Base-by-base conservation (phyloP, 768 basidiomycete genomes). In the Tubosaeta brunneosetosa region DNA sequence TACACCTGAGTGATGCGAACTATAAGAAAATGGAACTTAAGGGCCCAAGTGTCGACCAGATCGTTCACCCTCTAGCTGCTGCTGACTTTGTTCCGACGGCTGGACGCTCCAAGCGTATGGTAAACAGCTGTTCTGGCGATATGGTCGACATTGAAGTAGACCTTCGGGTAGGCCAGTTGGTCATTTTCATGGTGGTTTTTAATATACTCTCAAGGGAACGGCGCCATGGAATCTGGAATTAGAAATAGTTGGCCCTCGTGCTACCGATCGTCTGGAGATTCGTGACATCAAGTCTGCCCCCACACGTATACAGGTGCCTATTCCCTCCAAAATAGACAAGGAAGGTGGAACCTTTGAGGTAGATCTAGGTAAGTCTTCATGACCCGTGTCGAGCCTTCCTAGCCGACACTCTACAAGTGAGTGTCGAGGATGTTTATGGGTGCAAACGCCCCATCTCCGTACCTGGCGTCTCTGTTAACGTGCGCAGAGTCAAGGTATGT, bases 141-240 rank as follows among this genome's bases (percentile, higher is more conserved):
- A 71, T 72, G 5, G 84, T 97, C 3, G 78, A 85, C 42, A 77
- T 94, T 29, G 86, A 88, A 53, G 81, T 97, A 19, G 86, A 91
- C 42, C 80, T 97, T 44, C 79, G 80, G 65, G 92, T 93, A 55
- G 57, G 77, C 67, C 56, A 50, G 14, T 47, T 22, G 12, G 22
- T 27, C 29, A 38, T 25, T 47, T 44, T 19, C 13, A 42, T 17
- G 32, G 17, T 1, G 50, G 8, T 38, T 50, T 27, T 3, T 58
- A 17, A 55, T 29, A 56, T 40, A 13, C 11, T 46, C 50, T 10
- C 13, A 47, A 94, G 88, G 97, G 97, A 45, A 88, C 85, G 4
- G 83, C 89, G 4, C 95, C 97, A 2, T 95, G 94, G 88, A 89
- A 82, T 60, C 65, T 98, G 27, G 88, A 89, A 44, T 73, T 94